These are phyloP conservation scores for Termitomyces sp. DNA, from an alignment of 768 basidiomycete species.

Conservation along the genomic window DNA sequence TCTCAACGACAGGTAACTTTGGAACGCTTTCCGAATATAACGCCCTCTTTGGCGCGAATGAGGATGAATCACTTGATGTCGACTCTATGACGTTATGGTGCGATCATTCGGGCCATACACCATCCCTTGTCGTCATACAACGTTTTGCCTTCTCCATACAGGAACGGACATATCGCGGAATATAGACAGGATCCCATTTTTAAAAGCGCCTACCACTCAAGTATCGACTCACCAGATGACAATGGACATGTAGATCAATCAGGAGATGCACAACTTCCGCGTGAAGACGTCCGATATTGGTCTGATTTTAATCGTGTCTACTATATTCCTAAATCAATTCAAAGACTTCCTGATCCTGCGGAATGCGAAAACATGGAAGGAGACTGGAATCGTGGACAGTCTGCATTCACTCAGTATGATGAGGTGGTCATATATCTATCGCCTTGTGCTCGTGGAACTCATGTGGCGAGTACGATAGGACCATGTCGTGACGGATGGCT, in stretches of 20 bases:
- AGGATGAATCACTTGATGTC: slow-evolving; percentile 13
- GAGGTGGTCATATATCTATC: slow-evolving; percentile 30
- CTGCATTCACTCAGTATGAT: slow-evolving; percentile 47
- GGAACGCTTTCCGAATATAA: slow-evolving; percentile 46
- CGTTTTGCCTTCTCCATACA: not conserved
- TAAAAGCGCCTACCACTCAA: slow-evolving; percentile 49
- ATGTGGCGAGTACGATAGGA: slow-evolving; percentile 32
- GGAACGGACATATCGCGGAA: slow-evolving; percentile 44
- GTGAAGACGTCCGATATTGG: slow-evolving; percentile 48
- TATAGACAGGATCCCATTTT: slow-evolving; percentile 48
- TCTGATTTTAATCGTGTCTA: slow-evolving; percentile 63
- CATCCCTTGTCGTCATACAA: not conserved
- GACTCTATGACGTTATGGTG: slow-evolving; percentile 15
- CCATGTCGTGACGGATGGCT: slow-evolving; percentile 60
- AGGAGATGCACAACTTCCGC: slow-evolving; percentile 5
- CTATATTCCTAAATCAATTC: slow-evolving; percentile 60
- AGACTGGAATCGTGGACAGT: slow-evolving; percentile 51
- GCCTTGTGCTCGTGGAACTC: not conserved
- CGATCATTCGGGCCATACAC: slow-evolving; percentile 4
- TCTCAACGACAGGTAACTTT: slow-evolving; percentile 50
- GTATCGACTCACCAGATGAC: slow-evolving; percentile 23
- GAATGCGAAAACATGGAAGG: slow-evolving; percentile 49
- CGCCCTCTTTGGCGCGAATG: slow-evolving; percentile 30
- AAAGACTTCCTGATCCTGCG: slow-evolving; percentile 52
- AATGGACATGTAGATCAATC: not conserved